Evolutionary conservation across 331 rosid species (phyloP), one percentile per base, ranked within the genome.

Genomic region (Malus hybrid): DNA sequence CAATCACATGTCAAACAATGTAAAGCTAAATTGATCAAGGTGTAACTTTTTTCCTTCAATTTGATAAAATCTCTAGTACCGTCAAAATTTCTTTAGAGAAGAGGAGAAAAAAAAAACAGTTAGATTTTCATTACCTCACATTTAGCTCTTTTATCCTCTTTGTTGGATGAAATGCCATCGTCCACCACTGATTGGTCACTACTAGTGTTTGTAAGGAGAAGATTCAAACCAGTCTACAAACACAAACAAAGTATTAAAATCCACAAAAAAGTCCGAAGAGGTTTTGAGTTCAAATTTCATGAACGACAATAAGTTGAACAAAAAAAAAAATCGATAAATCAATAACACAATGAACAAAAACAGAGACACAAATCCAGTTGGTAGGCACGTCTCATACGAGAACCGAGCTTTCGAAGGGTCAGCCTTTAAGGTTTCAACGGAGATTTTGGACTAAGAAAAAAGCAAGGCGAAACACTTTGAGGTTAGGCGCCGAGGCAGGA

Each of bases 151-250:
- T 74, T 86, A 24, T 82, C 89, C 8, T 86, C 82, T 67, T 39
- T 62, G 67, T 70, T 80, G 18, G 83, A 62, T 9, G 91, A 84
- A 20, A 70, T 10, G 19, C 80, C 86, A 39, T 83, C 90, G 1
- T 92, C 95, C 62, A 71, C 89, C 80, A 77, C 70, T 16, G 96
- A 82, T 79, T 83, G 93, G 32, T 94, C 96, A 27, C 90, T 83
- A 60, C 82, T 78, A 0, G 82, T 82, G 73, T 88, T 87, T 20
- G 91, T 78, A 2, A 94, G 89, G 31, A 85, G 83, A 67, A 92
- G 97, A 86, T 86, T 80, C 82, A 92, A 77, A 28, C 96, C 93
- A 29, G 89, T 87, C 97, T 94, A 67, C 18, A 76, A 1, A 34
- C 5, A 7, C 72, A 67, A 70, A 18, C 27, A 34, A 69, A 4